These are phyloP conservation scores for Trametopsis cervina DNA, from an alignment of 768 basidiomycete genomes.

Conservation along the genomic window DNA sequence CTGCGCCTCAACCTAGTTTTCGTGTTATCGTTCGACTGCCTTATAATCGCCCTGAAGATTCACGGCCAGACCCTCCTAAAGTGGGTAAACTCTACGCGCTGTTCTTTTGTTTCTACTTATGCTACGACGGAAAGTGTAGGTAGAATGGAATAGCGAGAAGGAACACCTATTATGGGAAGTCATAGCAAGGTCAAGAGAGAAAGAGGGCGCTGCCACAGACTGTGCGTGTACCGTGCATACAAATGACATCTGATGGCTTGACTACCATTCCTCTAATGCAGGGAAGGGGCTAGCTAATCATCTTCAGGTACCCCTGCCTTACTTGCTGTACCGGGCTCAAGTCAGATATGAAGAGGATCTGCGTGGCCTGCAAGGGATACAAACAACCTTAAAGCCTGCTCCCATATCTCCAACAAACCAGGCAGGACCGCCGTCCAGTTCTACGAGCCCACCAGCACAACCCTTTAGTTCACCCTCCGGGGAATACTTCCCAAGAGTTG, in stretches of 20 bases:
- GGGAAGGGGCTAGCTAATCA: slow-evolving; percentile 82
- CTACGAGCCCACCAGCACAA: slow-evolving; percentile 7
- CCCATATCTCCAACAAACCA: slow-evolving; percentile 28
- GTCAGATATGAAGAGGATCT: slow-evolving; percentile 83
- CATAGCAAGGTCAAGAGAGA: slow-evolving; percentile 69
- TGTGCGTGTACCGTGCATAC: slow-evolving; percentile 43
- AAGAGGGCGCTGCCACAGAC: slow-evolving; percentile 69
- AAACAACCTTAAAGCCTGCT: slow-evolving; percentile 50
- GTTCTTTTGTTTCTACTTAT: neutral
- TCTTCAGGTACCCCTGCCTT: slow-evolving; percentile 76
- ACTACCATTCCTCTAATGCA: slow-evolving; percentile 21
- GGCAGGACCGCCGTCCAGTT: neutral
- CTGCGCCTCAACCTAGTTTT: slow-evolving; percentile 9
- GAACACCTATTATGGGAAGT: slow-evolving; percentile 85
- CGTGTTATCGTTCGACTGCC: slow-evolving; percentile 79
- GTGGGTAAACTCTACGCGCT: slow-evolving; percentile 35
- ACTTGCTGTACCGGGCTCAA: slow-evolving; percentile 78
- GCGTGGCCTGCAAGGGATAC: slow-evolving; percentile 67
- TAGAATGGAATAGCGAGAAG: slow-evolving; percentile 82
- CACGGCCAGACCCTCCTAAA: slow-evolving; percentile 57
- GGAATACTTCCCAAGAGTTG: slow-evolving; percentile 17
- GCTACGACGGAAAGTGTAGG: slow-evolving; percentile 34
- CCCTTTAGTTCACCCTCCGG: slow-evolving; percentile 10
- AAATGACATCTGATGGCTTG: slow-evolving; percentile 1
- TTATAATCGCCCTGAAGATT: slow-evolving; percentile 68